Evolutionary conservation across 2,329 filamentous ascomycete species (phyloP), one percentile per base, ranked within the genome.

Genomic region (Coniella vitis): DNA sequence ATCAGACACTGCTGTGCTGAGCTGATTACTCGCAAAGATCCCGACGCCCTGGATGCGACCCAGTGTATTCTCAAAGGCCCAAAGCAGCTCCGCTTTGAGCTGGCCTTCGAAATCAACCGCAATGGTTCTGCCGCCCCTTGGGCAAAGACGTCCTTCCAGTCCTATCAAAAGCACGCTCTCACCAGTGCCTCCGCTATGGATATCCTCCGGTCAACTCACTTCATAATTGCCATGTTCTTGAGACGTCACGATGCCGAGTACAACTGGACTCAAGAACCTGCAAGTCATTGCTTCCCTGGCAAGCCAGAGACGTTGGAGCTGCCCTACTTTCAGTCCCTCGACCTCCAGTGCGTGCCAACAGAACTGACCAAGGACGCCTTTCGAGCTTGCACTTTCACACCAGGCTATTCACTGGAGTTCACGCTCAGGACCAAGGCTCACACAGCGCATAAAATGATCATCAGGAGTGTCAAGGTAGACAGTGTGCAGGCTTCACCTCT

Each of bases 11-110:
- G 72, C 63, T 71, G 69, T 50, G 60, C 70, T 36, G 75, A 79
- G 59, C 65, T 79, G 49, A 71, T 79, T 56, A 78, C 74, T 20
- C 70, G 75, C 49, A 71, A 69, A 53, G 75, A 79, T 57, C 69
- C 70, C 14, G 60, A 58, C 25, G 75, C 75, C 13, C 64, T 75
- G 16, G 67, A 71, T 38, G 12, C 34, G 19, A 62, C 63, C 31
- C 56, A 58, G 51, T 60, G 54, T 37, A 38, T 38, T 3, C 49
- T 35, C 17, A 55, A 56, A 8, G 56, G 53, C 8, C 51, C 54
- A 12, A 78, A 76, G 53, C 63, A 70, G 3, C 59, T 72, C 51
- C 65, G 72, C 47, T 79, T 70, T 57, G 72, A 74, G 57, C 65
- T 79, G 49, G 67, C 63, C 29, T 74, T 74, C 55, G 66, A 69